Evolutionary conservation across 306 rosid genomes (phyloP), one percentile per base, ranked within the genome.

Genomic region (Carpinus fangiana): DNA sequence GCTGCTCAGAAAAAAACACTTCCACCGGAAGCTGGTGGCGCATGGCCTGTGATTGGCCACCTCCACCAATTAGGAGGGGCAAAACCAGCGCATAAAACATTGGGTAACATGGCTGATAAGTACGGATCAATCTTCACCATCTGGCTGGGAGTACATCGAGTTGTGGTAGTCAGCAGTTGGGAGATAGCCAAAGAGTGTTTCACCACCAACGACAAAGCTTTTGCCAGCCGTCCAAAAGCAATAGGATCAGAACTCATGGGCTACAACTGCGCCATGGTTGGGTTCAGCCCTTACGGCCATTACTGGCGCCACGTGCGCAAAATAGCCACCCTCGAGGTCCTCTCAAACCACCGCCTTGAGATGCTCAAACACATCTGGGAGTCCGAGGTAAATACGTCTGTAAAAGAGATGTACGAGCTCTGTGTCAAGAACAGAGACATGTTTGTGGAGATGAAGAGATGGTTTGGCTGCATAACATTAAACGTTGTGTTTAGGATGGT

Each of bases 291-390:
- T 3, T 86, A 86, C 14, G 88, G 81, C 1, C 17, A 80, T 0
- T 79, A 79, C 0, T 88, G 92, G 92, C 87, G 92, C 18, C 41
- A 56, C 0, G 26, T 81, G 8, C 84, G 86, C 4, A 88, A 84
- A 77, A 73, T 84, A 4, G 78, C 84, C 28, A 78, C 72, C 0
- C 45, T 41, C 0, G 78, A 83, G 14, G 54, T 85, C 1, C 80
- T 85, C 54, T 83, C 80, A n/a, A 4, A 60, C 6, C 70, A 67
- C 2, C 83, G 82, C 0, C 67, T 74, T 11, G 83, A 79, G 38
- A 70, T 34, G 73, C 69, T 79, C 5, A 60, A 56, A 10, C 80
- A 79, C 12, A 79, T 81, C 13, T 45, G 13, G 31, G 85, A 52
- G 11, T 41, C 45, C 45, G 45, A 41, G 45, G 45, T 41, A 41